Conservation (phyloP, 352 stramenopile species). For the Pythium aquatile region DNA sequence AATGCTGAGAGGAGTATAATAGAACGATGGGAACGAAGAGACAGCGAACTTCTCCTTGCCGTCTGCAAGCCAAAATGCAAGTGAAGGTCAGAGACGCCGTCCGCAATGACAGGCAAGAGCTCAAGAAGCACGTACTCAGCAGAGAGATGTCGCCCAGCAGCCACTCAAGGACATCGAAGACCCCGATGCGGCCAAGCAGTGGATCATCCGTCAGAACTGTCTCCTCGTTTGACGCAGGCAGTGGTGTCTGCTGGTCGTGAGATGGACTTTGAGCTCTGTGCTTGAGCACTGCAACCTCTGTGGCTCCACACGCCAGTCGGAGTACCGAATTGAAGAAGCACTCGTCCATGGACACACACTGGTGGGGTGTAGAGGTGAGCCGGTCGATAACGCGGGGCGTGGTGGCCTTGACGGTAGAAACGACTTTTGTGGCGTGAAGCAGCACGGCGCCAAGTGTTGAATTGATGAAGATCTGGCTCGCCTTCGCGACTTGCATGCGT, state of each 20-base stretch:
- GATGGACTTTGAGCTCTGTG: slow-evolving; percentile 12
- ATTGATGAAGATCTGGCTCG: slow-evolving; percentile 34
- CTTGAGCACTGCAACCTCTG: slow-evolving; percentile 39
- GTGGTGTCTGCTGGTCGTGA: not conserved
- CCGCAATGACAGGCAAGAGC: not conserved
- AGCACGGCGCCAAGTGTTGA: slow-evolving; percentile 33
- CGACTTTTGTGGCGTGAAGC: slow-evolving; percentile 8
- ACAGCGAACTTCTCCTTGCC: slow-evolving; percentile 33
- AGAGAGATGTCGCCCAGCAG: slow-evolving; percentile 54
- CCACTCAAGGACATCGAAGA: slow-evolving; percentile 52
- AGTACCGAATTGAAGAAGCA: slow-evolving; percentile 58
- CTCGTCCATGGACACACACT: slow-evolving; percentile 45
- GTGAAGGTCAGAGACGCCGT: not conserved
- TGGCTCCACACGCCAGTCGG: slow-evolving; percentile 46
- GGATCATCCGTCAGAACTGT: slow-evolving; percentile 11
- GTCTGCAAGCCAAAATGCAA: slow-evolving; percentile 10
- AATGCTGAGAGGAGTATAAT: slow-evolving; percentile 32
- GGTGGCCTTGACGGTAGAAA: not conserved
- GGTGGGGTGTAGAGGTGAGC: not conserved
- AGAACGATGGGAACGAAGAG: slow-evolving; percentile 47
- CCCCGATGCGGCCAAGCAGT: slow-evolving; percentile 42
- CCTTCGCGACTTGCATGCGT: slow-evolving; percentile 38
- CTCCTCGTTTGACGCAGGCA: not conserved
- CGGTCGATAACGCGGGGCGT: not conserved
- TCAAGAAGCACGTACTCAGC: slow-evolving; percentile 37